These are phyloP conservation scores for Penicillium arizonense DNA, from an alignment of 495 filamentous ascomycete species.

Conservation along the genomic window DNA sequence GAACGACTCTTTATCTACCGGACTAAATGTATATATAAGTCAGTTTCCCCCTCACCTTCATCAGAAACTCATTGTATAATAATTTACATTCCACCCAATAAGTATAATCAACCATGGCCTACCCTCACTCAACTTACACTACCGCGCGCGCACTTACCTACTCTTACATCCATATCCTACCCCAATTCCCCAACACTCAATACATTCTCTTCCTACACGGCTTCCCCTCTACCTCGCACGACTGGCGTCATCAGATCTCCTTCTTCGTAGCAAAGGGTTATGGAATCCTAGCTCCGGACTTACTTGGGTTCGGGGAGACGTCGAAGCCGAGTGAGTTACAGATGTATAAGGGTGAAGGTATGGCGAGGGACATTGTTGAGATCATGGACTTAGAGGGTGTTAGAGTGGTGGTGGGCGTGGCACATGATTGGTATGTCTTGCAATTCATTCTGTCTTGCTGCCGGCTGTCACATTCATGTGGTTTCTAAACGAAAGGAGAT, in stretches of 20 bases:
- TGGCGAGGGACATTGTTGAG: slow-evolving; percentile 23
- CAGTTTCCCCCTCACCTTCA: no score
- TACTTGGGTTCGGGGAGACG: slow-evolving; percentile 43
- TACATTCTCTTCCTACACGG: slow-evolving; percentile 37
- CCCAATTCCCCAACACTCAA: slow-evolving; percentile 13
- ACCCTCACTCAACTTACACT: no score
- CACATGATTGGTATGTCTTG: no score
- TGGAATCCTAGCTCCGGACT: slow-evolving; percentile 42
- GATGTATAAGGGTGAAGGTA: slow-evolving; percentile 30
- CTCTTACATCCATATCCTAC: slow-evolving; percentile 24
- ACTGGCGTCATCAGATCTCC: slow-evolving; percentile 41
- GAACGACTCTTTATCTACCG: no score
- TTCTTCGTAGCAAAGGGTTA: slow-evolving; percentile 31
- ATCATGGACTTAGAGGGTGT: slow-evolving; percentile 12
- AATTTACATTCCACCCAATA: no score
- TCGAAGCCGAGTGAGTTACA: slow-evolving; percentile 31
- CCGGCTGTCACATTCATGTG: no score
- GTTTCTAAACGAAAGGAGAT: no score
- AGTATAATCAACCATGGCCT: no score
- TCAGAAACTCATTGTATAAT: no score
- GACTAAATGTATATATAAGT: no score
- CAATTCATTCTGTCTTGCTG: no score
- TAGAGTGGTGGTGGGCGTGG: no score
- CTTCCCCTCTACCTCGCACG: slow-evolving; percentile 31
- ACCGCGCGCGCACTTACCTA: slow-evolving; percentile 11